Conservation (phyloP, 768 basidiomycete genomes). For the Stropharia rugosoannulata region DNA sequence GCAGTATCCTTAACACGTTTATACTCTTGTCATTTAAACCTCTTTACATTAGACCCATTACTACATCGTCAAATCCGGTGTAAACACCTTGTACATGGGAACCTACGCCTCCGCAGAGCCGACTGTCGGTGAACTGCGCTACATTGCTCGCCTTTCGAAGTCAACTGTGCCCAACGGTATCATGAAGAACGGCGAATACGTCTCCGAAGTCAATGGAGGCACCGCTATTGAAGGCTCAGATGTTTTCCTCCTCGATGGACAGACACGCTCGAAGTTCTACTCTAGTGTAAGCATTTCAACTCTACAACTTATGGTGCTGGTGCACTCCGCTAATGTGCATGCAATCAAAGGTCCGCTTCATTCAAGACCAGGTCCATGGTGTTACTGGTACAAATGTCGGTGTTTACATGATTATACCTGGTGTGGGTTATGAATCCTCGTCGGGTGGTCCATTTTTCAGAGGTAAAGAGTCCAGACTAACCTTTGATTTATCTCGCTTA, state of each 20-base stretch:
- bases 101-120: slow-evolving; percentile 48
- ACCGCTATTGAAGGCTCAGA: slow-evolving; percentile 48
- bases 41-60: slow-evolving; percentile 38
- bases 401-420: slow-evolving; percentile 44
- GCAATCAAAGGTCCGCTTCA: slow-evolving; percentile 39
- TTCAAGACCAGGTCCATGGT: slow-evolving; percentile 49
- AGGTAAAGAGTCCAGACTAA: slow-evolving; percentile 25
- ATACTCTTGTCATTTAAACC: neutral
- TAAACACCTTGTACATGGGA: slow-evolving; percentile 45
- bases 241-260: slow-evolving; percentile 41
- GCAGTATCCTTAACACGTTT: neutral
- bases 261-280: slow-evolving; percentile 50
- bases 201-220: slow-evolving; percentile 39
- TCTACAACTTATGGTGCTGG: neutral
- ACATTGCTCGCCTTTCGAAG: slow-evolving; percentile 45
- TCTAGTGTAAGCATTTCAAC: slow-evolving; percentile 32
- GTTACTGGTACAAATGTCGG: slow-evolving; percentile 45
- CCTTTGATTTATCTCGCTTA: neutral
- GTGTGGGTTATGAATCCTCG: slow-evolving; percentile 42
- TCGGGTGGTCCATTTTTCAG: slow-evolving; percentile 53
- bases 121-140: slow-evolving; percentile 44
- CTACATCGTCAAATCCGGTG: slow-evolving; percentile 41
- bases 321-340: neutral
- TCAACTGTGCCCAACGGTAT: slow-evolving; percentile 38
- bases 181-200: slow-evolving; percentile 15